These are phyloP conservation scores for Gastrolobium bilobum DNA, from an alignment of 306 rosid species.

Conservation along the genomic window DNA sequence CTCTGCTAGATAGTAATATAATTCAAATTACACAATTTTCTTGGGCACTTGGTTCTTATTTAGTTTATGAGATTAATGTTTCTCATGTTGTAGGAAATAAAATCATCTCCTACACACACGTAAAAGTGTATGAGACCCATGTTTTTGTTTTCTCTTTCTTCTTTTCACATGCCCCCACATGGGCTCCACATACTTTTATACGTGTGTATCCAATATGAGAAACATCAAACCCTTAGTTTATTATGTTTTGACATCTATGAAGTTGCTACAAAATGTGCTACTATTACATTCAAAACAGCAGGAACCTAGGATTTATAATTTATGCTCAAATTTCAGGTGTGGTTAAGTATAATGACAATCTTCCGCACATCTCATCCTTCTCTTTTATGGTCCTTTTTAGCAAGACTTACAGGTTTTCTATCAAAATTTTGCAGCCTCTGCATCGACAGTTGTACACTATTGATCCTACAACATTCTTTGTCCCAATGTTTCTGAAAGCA, in stretches of 20 bases:
- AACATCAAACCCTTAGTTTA: no score
- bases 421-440: slow-evolving; percentile 63
- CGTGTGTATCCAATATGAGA: no score
- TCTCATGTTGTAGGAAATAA: no score
- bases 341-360: slow-evolving; percentile 17
- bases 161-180: no score
- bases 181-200: no score
- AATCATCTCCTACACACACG: no score
- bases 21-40: not conserved
- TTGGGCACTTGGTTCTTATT: slow-evolving; percentile 9
- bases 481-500: slow-evolving; percentile 84
- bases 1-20: not conserved
- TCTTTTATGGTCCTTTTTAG: slow-evolving; percentile 24
- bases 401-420: slow-evolving; percentile 34
- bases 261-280: not conserved
- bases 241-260: slow-evolving; percentile 25
- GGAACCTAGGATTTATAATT: not conserved
- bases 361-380: slow-evolving; percentile 12
- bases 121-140: no score
- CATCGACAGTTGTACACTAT: slow-evolving; percentile 70
- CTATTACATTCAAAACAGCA: slow-evolving; percentile 29
- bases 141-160: no score
- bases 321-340: slow-evolving; percentile 9
- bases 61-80: not conserved
- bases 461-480: slow-evolving; percentile 74